phyloP scores from a whole-genome alignment of 2,329 filamentous ascomycete genomes.

The Fusarium vanettenii region DNA sequence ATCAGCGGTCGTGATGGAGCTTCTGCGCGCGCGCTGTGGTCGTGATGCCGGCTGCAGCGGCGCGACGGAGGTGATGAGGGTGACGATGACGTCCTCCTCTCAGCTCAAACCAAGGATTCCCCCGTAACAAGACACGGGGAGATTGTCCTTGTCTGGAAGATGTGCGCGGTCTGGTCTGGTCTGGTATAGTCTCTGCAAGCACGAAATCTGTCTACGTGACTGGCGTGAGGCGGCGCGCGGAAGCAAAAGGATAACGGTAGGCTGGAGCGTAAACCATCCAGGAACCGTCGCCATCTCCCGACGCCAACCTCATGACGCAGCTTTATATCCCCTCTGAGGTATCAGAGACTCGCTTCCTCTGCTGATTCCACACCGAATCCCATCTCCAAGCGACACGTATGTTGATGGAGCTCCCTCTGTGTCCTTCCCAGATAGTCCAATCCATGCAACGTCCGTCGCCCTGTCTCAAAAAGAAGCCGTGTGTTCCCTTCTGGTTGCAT shows the following conservation, averaged over 20 bases:
- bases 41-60: slow-evolving; percentile 13
- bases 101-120: background rate
- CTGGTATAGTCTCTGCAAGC: slow-evolving; percentile 5
- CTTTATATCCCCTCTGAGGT: slow-evolving; percentile 43
- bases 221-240: slow-evolving; percentile 19
- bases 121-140: slow-evolving; percentile 1
- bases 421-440: background rate
- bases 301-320: slow-evolving; percentile 29
- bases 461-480: slow-evolving; percentile 25
- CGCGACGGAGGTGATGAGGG: slow-evolving; percentile 1
- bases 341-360: slow-evolving; percentile 36
- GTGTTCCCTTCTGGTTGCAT: slow-evolving; percentile 32
- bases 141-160: slow-evolving; percentile 21
- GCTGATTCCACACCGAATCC: slow-evolving; percentile 30
- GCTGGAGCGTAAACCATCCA: slow-evolving; percentile 26
- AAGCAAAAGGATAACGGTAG: slow-evolving; percentile 18
- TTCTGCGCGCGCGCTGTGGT: background rate
- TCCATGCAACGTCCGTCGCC: slow-evolving; percentile 13
- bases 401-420: slow-evolving; percentile 29
- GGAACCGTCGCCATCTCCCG: slow-evolving; percentile 31
- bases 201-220: slow-evolving; percentile 28
- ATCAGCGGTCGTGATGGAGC: slow-evolving; percentile 28
- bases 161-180: slow-evolving; percentile 9
- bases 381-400: slow-evolving; percentile 42
- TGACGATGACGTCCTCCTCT: slow-evolving; percentile 29